Conservation (phyloP, 2,329 filamentous ascomycete species). For the Ceratocystis cacaofunesta region DNA sequence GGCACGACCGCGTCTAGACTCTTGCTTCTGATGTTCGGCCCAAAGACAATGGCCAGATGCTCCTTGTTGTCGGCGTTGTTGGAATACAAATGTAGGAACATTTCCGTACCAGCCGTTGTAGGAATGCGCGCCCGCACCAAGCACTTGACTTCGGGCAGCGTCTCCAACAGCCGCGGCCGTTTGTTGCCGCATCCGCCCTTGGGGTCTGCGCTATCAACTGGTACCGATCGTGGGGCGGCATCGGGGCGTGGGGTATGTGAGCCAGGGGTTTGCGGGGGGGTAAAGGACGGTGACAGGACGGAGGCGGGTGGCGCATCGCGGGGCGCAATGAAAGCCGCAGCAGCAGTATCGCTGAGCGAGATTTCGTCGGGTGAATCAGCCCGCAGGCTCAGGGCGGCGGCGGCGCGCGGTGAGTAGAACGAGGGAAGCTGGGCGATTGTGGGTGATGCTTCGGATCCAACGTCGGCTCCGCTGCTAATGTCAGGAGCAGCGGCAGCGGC, state of each 20-base stretch:
- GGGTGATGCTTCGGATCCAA: neutral
- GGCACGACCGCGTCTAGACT: constrained; percentile 55
- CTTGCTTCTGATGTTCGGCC: constrained; percentile 61
- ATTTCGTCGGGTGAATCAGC: constrained; percentile 8
- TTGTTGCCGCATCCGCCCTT: constrained; percentile 47
- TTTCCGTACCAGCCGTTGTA: constrained; percentile 79
- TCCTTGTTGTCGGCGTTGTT: constrained; percentile 93
- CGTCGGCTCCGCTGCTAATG: neutral
- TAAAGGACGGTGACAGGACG: constrained; percentile 76
- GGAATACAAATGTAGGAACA: constrained; percentile 90
- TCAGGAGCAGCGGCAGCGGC: neutral
- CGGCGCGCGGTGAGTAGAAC: constrained; percentile 18
- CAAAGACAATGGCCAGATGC: constrained; percentile 93
- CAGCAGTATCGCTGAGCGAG: constrained; percentile 11
- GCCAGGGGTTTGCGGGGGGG: constrained; percentile 52
- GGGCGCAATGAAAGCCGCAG: constrained; percentile 16
- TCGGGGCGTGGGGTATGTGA: constrained; percentile 35
- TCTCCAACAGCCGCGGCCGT: constrained; percentile 56
- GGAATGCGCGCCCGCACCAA: constrained; percentile 90
- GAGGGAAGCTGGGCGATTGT: constrained; percentile 14
- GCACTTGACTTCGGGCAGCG: constrained; percentile 75
- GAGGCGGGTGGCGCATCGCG: constrained; percentile 39
- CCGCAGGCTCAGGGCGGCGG: neutral
- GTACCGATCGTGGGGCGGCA: constrained; percentile 35
- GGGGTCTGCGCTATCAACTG: constrained; percentile 44